Evolutionary conservation across 768 basidiomycete genomes (phyloP).

Genomic region (Trametes gibbosa): DNA sequence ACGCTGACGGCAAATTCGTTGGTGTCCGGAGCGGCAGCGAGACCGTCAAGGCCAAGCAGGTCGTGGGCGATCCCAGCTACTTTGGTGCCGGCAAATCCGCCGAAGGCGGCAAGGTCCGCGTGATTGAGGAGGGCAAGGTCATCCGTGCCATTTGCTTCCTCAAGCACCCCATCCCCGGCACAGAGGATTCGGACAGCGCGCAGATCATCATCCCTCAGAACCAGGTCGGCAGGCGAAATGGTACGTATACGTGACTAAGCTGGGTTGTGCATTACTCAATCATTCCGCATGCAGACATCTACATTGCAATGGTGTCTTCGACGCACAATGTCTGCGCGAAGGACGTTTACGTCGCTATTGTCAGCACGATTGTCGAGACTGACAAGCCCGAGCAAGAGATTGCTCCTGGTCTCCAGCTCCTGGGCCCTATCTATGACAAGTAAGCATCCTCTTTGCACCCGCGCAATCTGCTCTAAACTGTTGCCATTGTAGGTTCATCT

Average conservation of each 20-base stretch:
- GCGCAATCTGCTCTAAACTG: too few species aligned
- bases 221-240: constrained; percentile 90
- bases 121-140: constrained; percentile 91
- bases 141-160: constrained; percentile 96
- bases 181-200: constrained; percentile 90
- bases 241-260: constrained; percentile 44
- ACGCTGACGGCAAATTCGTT: constrained; percentile 81
- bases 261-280: background rate
- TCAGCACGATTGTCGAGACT: constrained; percentile 98
- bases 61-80: constrained; percentile 98
- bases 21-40: constrained; percentile 89
- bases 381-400: constrained; percentile 90
- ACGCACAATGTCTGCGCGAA: constrained; percentile 98
- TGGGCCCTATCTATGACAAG: constrained; percentile 95
- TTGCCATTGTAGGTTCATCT: constrained; percentile 97
- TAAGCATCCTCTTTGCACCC: constrained; percentile 36
- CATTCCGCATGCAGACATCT: constrained; percentile 73
- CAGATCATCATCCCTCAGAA: constrained; percentile 99
- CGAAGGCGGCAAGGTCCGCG: constrained; percentile 77
- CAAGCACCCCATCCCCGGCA: constrained; percentile 97
- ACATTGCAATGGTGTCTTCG: constrained; percentile 95
- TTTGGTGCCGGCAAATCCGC: constrained; percentile 72
- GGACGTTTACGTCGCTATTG: constrained; percentile 94
- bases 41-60: constrained; percentile 94
- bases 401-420: constrained; percentile 83